Conservation (phyloP, 169 alveolate species). For the Theileria parva region DNA sequence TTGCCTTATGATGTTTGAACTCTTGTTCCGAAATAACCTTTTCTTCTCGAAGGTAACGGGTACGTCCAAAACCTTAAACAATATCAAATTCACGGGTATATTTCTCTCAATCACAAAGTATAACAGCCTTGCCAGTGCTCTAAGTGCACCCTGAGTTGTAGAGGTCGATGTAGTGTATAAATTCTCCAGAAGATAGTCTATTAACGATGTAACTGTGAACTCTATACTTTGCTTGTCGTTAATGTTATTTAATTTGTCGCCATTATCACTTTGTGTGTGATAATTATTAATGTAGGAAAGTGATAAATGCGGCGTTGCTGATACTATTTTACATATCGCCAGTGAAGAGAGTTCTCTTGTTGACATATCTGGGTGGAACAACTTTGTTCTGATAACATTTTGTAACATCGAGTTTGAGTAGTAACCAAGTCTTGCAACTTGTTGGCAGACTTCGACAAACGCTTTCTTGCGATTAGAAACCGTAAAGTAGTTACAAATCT, state of each 20-base stretch:
- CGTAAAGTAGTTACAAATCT: constrained; percentile 44
- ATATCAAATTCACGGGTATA: background rate
- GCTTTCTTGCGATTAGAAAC: constrained; percentile 48
- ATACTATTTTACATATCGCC: constrained; percentile 27
- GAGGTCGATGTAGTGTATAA: constrained; percentile 13
- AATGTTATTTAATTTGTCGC: background rate
- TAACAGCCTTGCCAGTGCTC: constrained; percentile 41
- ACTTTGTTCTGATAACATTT: constrained; percentile 38
- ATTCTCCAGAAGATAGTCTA: background rate
- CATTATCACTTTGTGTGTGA: background rate
- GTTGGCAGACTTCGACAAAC: constrained; percentile 31
- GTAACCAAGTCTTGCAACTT: constrained; percentile 36
- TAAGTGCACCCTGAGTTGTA: constrained; percentile 45
- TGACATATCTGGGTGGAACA: constrained; percentile 50
- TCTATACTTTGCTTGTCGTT: background rate
- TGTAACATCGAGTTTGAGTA: constrained; percentile 54
- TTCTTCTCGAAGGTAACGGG: constrained; percentile 51
- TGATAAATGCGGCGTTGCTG: constrained; percentile 7
- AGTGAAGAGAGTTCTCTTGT: constrained; percentile 47
- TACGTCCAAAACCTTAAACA: constrained; percentile 17
- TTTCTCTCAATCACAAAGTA: background rate
- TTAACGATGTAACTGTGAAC: background rate
- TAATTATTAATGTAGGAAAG: background rate
- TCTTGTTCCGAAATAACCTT: constrained; percentile 34
- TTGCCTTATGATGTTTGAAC: constrained; percentile 31